A percentile compares a stretch with the other conserved stretches of the same genome.
Evolutionary conservation across 257 asterid genomes (phyloP).

Genomic region (Parsonsia alboflavescens): DNA sequence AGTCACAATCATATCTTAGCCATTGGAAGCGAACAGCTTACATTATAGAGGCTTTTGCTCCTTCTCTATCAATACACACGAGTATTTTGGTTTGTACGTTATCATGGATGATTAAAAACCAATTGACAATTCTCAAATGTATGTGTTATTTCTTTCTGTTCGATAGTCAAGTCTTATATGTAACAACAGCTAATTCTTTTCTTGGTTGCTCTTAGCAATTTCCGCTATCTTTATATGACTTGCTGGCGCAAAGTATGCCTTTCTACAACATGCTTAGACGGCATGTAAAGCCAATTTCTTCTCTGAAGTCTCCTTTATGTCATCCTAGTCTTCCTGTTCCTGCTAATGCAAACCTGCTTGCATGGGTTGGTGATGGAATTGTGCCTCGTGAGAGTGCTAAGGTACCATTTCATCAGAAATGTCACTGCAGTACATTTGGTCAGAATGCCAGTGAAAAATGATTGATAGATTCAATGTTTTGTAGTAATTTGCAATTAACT

Average conservation of each 20-base stretch:
- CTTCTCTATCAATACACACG: neutral
- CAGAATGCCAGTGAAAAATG: slow-evolving; percentile 3
- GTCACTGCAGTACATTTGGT: neutral
- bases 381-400: slow-evolving; percentile 90
- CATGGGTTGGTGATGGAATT: slow-evolving; percentile 87
- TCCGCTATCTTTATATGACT: slow-evolving; percentile 56
- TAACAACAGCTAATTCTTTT: neutral
- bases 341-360: slow-evolving; percentile 75
- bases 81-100: neutral
- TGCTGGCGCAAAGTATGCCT: slow-evolving; percentile 83
- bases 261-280: slow-evolving; percentile 71
- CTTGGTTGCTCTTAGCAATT: slow-evolving; percentile 51
- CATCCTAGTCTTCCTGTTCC: slow-evolving; percentile 62
- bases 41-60: neutral
- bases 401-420: slow-evolving; percentile 34
- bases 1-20: neutral
- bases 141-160: neutral
- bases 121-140: neutral
- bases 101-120: neutral
- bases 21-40: neutral
- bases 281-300: slow-evolving; percentile 29
- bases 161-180: neutral
- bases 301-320: slow-evolving; percentile 22
- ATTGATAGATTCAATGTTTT: slow-evolving; percentile 4
- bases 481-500: slow-evolving; percentile 7